Base-by-base conservation (phyloP, 139 green algal species). In the Chlorella sp. region DNA sequence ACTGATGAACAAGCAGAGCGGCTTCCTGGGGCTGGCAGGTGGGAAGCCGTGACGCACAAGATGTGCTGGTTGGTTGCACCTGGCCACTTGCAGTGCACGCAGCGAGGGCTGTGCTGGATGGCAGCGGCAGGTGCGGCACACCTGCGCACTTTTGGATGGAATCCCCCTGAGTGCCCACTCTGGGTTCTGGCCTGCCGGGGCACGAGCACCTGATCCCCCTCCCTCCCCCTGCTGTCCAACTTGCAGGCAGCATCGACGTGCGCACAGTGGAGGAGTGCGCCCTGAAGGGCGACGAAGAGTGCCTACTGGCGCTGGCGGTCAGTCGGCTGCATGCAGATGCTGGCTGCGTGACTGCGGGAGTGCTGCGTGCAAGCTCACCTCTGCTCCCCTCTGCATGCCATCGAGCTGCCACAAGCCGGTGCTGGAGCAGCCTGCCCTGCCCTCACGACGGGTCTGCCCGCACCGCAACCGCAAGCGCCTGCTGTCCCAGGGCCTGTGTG, bases 1-100 rank as follows among this genome's bases (percentile, higher is more conserved):
- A 7, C 24, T 97, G 3, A 79, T 98, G 38, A 98, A 98, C 90
- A 98, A 98, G 85, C 89, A 89, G 72, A 93, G 89, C 80, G 90
- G 90, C 1, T 84, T 92, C 67, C 68, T 90, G 40, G 90, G 89
- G 2, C 38, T 93, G 41, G 36, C 85, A 78, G 78, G 78, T 75
- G 73, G 22, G 26, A 36, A n/a, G 74, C 19, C 11, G 44, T 46
- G 26, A 8, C 43, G 70, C n/a, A n/a, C n/a, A n/a, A n/a, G n/a
- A n/a, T n/a, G n/a, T n/a, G n/a, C n/a, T n/a, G n/a, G n/a, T n/a
- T n/a, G n/a, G n/a, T n/a, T n/a, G n/a, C n/a, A n/a, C n/a, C n/a
- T n/a, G n/a, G n/a, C n/a, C n/a, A n/a, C n/a, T n/a, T n/a, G n/a
- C n/a, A n/a, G n/a, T 44, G 68, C 36, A 19, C 36, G 44, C 68